Percentiles rank a stretch among this genome's conserved stretches.
Evolutionary conservation across 2,329 filamentous ascomycete genomes (phyloP).

Genomic region (Penicillium sp.): DNA sequence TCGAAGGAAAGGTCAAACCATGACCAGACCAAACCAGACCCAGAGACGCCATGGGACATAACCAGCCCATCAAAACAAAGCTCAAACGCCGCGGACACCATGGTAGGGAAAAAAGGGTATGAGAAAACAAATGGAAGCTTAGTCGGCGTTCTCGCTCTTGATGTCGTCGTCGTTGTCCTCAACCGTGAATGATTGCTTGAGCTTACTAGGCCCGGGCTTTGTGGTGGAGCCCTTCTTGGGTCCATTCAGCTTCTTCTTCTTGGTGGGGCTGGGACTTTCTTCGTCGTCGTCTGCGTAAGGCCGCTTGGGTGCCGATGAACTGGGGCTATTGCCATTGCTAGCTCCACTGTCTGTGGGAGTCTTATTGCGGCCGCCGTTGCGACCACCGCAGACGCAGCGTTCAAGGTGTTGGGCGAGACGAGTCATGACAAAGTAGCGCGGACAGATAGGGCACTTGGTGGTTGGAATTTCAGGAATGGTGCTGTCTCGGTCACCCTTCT

Average conservation of each 20-base stretch:
- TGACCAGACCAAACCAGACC: constrained; percentile 17
- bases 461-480: constrained; percentile 38
- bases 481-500: constrained; percentile 34
- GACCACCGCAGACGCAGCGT: constrained; percentile 59
- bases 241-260: constrained; percentile 51
- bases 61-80: constrained; percentile 10
- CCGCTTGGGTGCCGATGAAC: constrained; percentile 38
- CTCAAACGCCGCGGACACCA: constrained; percentile 16
- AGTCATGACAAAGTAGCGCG: constrained; percentile 61
- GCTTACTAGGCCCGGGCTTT: constrained; percentile 43
- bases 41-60: constrained; percentile 22
- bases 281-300: constrained; percentile 44
- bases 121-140: constrained; percentile 17
- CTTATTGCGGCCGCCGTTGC: constrained; percentile 47
- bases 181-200: constrained; percentile 44
- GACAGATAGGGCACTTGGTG: constrained; percentile 59
- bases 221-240: constrained; percentile 38
- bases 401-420: constrained; percentile 62
- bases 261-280: constrained; percentile 46
- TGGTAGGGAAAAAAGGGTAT: constrained; percentile 17
- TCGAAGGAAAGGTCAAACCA: constrained; percentile 8
- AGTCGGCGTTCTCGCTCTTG: constrained; percentile 40
- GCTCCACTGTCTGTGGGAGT: constrained; percentile 46
- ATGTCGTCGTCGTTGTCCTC: constrained; percentile 35
- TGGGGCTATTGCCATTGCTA: constrained; percentile 41